Evolutionary conservation across 2,329 filamentous ascomycete genomes (phyloP).

Genomic region (Reticulascus tulasneorum): DNA sequence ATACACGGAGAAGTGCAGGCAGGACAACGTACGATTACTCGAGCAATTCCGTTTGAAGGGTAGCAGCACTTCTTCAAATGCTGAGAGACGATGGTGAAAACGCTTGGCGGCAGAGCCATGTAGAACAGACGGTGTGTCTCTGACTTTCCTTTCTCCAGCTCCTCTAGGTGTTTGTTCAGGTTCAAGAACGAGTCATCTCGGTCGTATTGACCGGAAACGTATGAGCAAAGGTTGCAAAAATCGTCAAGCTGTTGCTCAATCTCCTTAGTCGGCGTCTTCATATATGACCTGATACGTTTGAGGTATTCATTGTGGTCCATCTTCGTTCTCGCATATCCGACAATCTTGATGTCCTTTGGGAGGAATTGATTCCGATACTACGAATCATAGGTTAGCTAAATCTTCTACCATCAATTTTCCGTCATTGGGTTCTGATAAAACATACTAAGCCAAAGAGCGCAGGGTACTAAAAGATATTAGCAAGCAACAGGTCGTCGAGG

Average conservation of each 20-base stretch:
- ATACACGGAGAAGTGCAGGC: neutral
- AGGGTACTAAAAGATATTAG: conserved; percentile 66
- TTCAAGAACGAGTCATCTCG: conserved; percentile 89
- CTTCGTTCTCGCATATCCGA: conserved; percentile 98
- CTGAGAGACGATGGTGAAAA: conserved; percentile 96
- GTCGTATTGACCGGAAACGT: conserved; percentile 97
- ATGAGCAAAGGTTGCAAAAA: conserved; percentile 84
- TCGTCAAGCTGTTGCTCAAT: conserved; percentile 91
- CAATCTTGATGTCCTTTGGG: conserved; percentile 90
- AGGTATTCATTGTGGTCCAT: conserved; percentile 98
- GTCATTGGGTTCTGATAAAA: conserved; percentile 21
- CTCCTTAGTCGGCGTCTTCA: conserved; percentile 98
- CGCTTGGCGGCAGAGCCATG: conserved; percentile 96
- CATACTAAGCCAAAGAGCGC: conserved; percentile 95
- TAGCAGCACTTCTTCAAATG: conserved; percentile 98
- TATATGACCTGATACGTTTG: conserved; percentile 92
- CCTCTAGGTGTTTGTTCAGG: conserved; percentile 79
- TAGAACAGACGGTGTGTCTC: conserved; percentile 95
- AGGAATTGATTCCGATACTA: conserved; percentile 99
- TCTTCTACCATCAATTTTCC: conserved; percentile 4
- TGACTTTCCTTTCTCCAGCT: conserved; percentile 75
- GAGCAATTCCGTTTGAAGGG: conserved; percentile 81
- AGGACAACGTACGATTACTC: conserved; percentile 73
- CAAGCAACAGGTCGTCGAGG: conserved; percentile 6
- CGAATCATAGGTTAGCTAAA: conserved; percentile 16